Base-by-base conservation (phyloP, 108 stramenopile genomes). In the Skeletonema potamos region DNA sequence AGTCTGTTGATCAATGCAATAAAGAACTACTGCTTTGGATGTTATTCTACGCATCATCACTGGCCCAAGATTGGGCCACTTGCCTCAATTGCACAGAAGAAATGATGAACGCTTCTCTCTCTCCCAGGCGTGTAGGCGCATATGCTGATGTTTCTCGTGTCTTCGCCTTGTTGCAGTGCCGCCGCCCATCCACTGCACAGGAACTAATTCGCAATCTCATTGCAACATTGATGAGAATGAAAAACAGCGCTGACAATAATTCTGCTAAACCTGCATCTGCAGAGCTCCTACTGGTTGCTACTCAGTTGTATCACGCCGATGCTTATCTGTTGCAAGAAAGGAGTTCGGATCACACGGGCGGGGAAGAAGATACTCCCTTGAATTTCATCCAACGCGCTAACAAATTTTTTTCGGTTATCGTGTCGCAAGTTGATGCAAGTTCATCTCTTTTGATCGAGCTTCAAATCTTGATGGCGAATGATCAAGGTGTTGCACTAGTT, bases 121-220 rank as follows among this genome's bases (percentile, higher is more conserved):
- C 39, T 0, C 2, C 15, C 0, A 3, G n/a, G 3, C 39, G 15
- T n/a, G 32, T 24, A 41, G 37, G 55, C 13, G 17, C 0, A 0
- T 9, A 9, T n/a, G n/a, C 22, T 22, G 48, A 8, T 51, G 7
- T 22, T 51, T 51, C 48, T 22, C 33, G 36, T 22, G 64, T 72
- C 3, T 82, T 82, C 36, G 81, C 72, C 17, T 56, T 82, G 10
- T 41, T 82, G 71, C 81, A 82, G 58, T 78, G 77, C 22, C 54
- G 76, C 48, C 64, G 72, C 12, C 46, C 75, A 30, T 72, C 71
- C 22, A 64, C 70, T 24, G 73, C 73, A 15, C 64, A 51, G 6
- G 72, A 73, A 37, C 20, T 36, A 2, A 58, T 61, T 26, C 46
- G 27, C 32, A 28, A 37, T 20, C 26, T 62, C 6, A 55, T 65